phyloP scores from a whole-genome alignment of 768 basidiomycete genomes.

The Boletales sp. region DNA sequence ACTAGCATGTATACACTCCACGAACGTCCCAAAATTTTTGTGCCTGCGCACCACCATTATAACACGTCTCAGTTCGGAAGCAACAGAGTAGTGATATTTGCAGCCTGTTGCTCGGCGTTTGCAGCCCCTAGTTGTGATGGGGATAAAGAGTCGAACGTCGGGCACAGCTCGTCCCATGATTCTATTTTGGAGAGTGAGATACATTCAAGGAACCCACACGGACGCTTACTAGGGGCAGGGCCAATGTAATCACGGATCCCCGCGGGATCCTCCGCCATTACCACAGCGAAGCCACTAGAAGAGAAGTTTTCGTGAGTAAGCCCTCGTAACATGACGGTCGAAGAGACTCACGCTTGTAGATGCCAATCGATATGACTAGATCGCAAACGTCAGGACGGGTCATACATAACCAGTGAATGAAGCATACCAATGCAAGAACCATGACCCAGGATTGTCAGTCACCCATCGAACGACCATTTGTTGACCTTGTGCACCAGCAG shows the following conservation, averaged over 20 bases:
- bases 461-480: constrained; percentile 51
- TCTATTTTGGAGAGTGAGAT: constrained; percentile 6
- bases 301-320: background rate
- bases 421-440: constrained; percentile 42
- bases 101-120: constrained; percentile 15
- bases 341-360: constrained; percentile 16
- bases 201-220: too few relatives aligned
- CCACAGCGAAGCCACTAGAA: constrained; percentile 24
- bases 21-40: too few relatives aligned
- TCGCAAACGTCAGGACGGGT: background rate
- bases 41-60: constrained; percentile 17
- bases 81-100: constrained; percentile 16
- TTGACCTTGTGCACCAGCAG: constrained; percentile 30
- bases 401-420: background rate
- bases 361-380: constrained; percentile 31
- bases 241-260: constrained; percentile 15
- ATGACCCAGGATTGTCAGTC: constrained; percentile 63
- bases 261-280: constrained; percentile 23
- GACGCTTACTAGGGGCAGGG: constrained; percentile 13
- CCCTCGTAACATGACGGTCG: background rate
- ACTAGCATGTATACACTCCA: too few relatives aligned
- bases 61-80: constrained; percentile 18
- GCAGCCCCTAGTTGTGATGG: constrained; percentile 20
- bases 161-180: constrained; percentile 26
- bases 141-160: constrained; percentile 15